Evolutionary conservation across 148 eudicot genomes (phyloP), one percentile per base, ranked within the genome.

Genomic region (Suaeda aralocaspica): DNA sequence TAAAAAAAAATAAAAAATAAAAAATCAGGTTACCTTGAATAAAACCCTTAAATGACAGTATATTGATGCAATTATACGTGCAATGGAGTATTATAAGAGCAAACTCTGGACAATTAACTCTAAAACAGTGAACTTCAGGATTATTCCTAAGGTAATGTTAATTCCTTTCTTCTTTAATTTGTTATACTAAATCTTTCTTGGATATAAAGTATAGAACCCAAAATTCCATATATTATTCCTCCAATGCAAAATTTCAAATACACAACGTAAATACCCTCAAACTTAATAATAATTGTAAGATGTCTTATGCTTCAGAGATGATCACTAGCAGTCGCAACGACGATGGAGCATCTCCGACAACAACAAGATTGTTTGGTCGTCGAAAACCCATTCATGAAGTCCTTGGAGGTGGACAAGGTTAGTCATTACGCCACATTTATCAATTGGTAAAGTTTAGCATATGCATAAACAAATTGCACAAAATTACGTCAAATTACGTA

Each of bases 401-500:
- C 49, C 74, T 78, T 45, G 81, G 77, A 28, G 81, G 81, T 2
- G 77, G 81, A 21, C 57, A 67, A 73, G 81, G 81, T 78, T 62
- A 4, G 59, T 62, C 29, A 50, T 31, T 6, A n/a, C n/a, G n/a
- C n/a, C n/a, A n/a, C n/a, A n/a, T n/a, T n/a, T n/a, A n/a, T n/a
- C n/a, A n/a, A n/a, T n/a, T n/a, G n/a, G n/a, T n/a, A n/a, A n/a
- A n/a, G n/a, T n/a, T n/a, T n/a, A n/a, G n/a, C n/a, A n/a, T n/a
- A n/a, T n/a, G n/a, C n/a, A n/a, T n/a, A n/a, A n/a, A n/a, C n/a
- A n/a, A n/a, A n/a, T n/a, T n/a, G n/a, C n/a, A n/a, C n/a, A n/a
- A n/a, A n/a, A n/a, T n/a, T n/a, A n/a, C n/a, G n/a, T n/a, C n/a
- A n/a, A n/a, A n/a, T n/a, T n/a, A n/a, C n/a, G n/a, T n/a, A n/a